Evolutionary conservation across 2,329 filamentous ascomycete species (phyloP).

Genomic region (Neopestalotiopsis rosae): DNA sequence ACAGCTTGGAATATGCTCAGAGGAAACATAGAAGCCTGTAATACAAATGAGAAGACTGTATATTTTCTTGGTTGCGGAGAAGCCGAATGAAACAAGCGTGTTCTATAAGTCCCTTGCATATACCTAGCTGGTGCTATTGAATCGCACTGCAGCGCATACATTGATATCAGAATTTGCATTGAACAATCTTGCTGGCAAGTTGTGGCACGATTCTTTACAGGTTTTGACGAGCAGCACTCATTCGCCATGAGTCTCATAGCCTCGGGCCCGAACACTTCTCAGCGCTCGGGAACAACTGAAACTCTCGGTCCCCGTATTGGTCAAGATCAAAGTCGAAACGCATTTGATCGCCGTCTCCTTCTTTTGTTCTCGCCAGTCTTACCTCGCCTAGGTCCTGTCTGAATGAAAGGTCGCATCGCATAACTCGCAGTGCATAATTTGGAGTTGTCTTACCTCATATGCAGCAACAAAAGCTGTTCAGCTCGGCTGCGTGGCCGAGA

Average conservation of each 20-base stretch:
- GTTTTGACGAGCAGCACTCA: background rate
- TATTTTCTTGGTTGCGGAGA: background rate
- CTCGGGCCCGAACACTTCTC: too few species aligned
- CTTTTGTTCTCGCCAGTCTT: background rate
- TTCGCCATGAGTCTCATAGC: background rate
- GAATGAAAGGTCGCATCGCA: too few species aligned
- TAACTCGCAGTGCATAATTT: too few species aligned
- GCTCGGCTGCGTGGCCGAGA: background rate
- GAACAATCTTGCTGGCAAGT: too few species aligned
- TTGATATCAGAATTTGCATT: too few species aligned
- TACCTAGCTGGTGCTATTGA: background rate
- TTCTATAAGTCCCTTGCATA: background rate
- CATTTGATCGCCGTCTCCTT: background rate
- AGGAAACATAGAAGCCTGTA: too few species aligned
- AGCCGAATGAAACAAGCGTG: background rate
- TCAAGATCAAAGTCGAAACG: background rate
- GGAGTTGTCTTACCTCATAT: background rate
- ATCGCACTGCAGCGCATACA: background rate
- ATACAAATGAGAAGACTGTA: too few species aligned
- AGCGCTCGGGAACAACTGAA: too few species aligned
- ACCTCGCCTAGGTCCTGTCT: background rate
- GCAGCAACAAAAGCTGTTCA: background rate
- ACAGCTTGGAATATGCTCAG: too few species aligned
- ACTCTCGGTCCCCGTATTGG: background rate
- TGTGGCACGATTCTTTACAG: too few species aligned